Conservation (phyloP, 352 stramenopile genomes). For the Peronospora farinosa region DNA sequence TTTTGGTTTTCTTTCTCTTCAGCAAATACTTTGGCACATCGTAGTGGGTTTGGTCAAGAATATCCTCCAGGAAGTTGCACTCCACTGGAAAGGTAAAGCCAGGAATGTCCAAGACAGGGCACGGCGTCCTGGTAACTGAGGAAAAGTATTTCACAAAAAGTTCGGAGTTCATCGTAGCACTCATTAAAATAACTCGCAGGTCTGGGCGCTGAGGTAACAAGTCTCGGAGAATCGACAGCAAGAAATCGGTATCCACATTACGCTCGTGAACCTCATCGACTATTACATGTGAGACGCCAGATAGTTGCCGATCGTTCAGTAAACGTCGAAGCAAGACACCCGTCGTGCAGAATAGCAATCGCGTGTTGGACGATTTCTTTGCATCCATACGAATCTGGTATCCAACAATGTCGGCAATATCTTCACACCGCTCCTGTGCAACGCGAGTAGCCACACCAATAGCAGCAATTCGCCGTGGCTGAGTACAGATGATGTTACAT, state of each 20-base stretch:
- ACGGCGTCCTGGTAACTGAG: conserved; percentile 33
- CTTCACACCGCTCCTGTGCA: conserved; percentile 90
- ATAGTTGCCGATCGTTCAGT: conserved; percentile 82
- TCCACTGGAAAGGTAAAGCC: conserved; percentile 82
- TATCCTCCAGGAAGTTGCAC: conserved; percentile 71
- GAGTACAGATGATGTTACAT: conserved; percentile 94
- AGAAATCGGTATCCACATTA: conserved; percentile 94
- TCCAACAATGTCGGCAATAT: conserved; percentile 79
- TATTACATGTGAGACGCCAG: conserved; percentile 93
- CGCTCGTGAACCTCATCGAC: conserved; percentile 99
- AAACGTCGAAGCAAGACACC: conserved; percentile 92
- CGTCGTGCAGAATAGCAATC: conserved; percentile 94
- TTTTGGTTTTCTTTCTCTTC: conserved; percentile 50
- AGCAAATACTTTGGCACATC: conserved; percentile 56
- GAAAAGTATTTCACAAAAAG: conserved; percentile 87
- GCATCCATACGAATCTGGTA: conserved; percentile 96
- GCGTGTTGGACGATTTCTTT: conserved; percentile 83
- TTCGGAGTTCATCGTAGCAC: conserved; percentile 90
- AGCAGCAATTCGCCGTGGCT: conserved; percentile 93
- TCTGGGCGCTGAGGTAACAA: conserved; percentile 63
- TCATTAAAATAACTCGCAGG: conserved; percentile 94
- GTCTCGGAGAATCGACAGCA: conserved; percentile 90
- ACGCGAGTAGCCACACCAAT: conserved; percentile 94
- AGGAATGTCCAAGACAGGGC: conserved; percentile 78
- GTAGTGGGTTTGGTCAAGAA: conserved; percentile 56